Evolutionary conservation across 2,329 filamentous ascomycete species (phyloP), one percentile per base, ranked within the genome.

Genomic region (Pseudogymnoascus sp.): DNA sequence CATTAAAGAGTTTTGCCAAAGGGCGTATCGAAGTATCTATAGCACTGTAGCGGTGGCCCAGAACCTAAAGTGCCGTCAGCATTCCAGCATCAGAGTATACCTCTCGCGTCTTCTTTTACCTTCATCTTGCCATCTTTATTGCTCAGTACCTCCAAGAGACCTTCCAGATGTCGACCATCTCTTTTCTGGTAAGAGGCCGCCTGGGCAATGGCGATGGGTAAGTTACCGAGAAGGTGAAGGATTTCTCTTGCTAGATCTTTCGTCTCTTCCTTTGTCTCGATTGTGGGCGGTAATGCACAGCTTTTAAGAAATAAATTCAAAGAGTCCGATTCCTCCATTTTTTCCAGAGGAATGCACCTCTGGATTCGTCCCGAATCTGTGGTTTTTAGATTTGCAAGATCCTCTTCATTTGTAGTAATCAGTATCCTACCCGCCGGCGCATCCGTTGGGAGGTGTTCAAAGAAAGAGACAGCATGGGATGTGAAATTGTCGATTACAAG

Each of bases 171-270:
- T 14, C 36, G 36, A 18, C 38, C 16, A 18, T 42, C 38, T 42
- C 38, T 42, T 18, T 42, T 42, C 38, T 42, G 38, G 16, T 42
- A 42, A 11, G 38, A 42, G 3, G 38, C 38, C 1, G 38, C 38
- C 4, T 74, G 72, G 12, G 43, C 65, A 9, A 75, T 60, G 18
- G 72, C 72, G 3, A 74, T 68, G 6, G 71, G 71, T 5, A 73
- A 64, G 12, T 71, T 71, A 5, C 71, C 71, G n/a, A 72, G 65
- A 34, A 64, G 36, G 6, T 65, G 59, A 9, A 61, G 65, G 31
- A 74, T 72, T 25, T 65, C 21, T 28, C 25, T 56, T 31, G 67
- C 68, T 43, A 63, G 62, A 46, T 63, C 61, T 16, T 25, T 62
- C 53, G 66, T 68, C 25, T 59, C 37, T 34, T 62, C n/a, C 8